These are phyloP conservation scores for Boletus rex-veris DNA, from an alignment of 768 basidiomycete genomes.

Conservation along the genomic window DNA sequence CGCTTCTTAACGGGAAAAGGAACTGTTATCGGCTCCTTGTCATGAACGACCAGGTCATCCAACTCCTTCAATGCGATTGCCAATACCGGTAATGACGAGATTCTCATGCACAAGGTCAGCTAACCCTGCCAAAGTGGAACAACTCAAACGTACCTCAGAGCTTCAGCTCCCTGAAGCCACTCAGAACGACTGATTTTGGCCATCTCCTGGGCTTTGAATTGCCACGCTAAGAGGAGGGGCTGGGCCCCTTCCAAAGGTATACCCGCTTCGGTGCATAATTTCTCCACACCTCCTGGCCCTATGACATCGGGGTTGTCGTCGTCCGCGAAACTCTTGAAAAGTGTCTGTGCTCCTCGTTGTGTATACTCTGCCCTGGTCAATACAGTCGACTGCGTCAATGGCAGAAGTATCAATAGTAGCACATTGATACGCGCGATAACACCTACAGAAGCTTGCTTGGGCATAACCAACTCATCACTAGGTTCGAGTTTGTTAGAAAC, in stretches of 20 bases:
- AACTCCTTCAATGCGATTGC: constrained; percentile 55
- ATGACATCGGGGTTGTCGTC: constrained; percentile 47
- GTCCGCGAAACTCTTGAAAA: constrained; percentile 67
- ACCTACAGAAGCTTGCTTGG: constrained; percentile 31
- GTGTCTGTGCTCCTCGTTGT: constrained; percentile 43
- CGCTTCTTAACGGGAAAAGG: constrained; percentile 35
- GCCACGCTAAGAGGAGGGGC: constrained; percentile 76
- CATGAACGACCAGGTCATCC: constrained; percentile 54
- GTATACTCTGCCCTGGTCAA: constrained; percentile 41
- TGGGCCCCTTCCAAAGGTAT: constrained; percentile 70
- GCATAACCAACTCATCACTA: constrained; percentile 45
- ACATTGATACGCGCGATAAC: constrained; percentile 4
- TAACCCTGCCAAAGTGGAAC: not conserved
- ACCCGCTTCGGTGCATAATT: constrained; percentile 64
- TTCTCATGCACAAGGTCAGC: constrained; percentile 32
- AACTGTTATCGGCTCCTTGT: constrained; percentile 37
- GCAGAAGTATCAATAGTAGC: not conserved
- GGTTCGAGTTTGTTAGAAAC: constrained; percentile 50
- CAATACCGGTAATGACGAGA: constrained; percentile 49
- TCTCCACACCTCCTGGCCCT: constrained; percentile 69
- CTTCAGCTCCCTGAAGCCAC: constrained; percentile 59
- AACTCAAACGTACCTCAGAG: constrained; percentile 35
- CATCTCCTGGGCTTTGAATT: constrained; percentile 67
- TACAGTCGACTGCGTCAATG: not conserved
- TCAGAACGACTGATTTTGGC: constrained; percentile 65